A percentile compares a stretch with the other conserved stretches of the same genome.
Evolutionary conservation across 768 basidiomycete genomes (phyloP).

Genomic region (Cystoderma amianthinum): DNA sequence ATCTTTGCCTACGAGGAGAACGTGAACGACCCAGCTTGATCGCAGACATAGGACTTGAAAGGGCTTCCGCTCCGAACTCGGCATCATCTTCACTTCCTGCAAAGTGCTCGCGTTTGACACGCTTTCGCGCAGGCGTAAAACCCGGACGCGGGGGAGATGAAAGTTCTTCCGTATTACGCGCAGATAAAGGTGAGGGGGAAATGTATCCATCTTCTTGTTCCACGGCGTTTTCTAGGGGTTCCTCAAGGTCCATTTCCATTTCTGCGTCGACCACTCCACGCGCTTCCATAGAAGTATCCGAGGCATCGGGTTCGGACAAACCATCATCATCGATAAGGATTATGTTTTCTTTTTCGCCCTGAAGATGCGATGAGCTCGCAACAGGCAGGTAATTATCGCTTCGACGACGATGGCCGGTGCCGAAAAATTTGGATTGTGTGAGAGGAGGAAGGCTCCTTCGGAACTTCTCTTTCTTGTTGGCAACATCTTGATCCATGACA

Average conservation of each 20-base stretch:
- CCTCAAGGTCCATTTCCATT: constrained; percentile 31
- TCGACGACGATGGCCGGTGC: constrained; percentile 12
- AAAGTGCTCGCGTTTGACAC: neutral
- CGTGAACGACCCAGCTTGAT: constrained; percentile 6
- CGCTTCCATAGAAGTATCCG: constrained; percentile 26
- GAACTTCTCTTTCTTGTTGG: constrained; percentile 42
- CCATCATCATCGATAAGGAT: constrained; percentile 19
- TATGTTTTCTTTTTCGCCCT: constrained; percentile 38
- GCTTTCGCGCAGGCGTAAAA: constrained; percentile 7
- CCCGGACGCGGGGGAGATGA: constrained; percentile 51
- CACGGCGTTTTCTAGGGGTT: constrained; percentile 38
- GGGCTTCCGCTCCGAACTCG: constrained; percentile 40
- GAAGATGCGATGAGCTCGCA: constrained; percentile 26
- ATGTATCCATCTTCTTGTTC: constrained; percentile 80
- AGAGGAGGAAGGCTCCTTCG: constrained; percentile 17
- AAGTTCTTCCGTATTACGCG: constrained; percentile 52
- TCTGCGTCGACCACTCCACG: constrained; percentile 28
- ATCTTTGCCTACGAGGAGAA: constrained; percentile 7
- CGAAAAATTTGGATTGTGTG: constrained; percentile 32
- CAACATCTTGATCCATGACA: constrained; percentile 61
- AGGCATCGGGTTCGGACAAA: constrained; percentile 18
- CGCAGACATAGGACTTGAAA: constrained; percentile 38
- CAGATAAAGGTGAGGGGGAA: constrained; percentile 57
- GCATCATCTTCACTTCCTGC: constrained; percentile 23
- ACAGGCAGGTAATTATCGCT: constrained; percentile 11